Evolutionary conservation across 177 flowering plant species (phyloP), one percentile per base, ranked within the genome.

Genomic region (Vitis hybrid): DNA sequence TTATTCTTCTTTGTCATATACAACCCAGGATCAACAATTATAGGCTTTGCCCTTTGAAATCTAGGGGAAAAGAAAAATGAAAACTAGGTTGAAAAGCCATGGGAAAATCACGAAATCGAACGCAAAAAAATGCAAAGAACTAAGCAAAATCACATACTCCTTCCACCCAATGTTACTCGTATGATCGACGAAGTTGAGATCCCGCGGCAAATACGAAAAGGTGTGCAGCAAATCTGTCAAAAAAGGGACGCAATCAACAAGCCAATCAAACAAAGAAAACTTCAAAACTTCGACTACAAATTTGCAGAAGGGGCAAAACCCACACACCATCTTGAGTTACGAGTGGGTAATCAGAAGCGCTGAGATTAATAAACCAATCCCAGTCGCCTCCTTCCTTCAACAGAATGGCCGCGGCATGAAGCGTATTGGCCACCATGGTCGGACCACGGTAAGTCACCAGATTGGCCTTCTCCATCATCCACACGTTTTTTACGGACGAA

Each of bases 341-440:
- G 16, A 81, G 84, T 13, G 84, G 84, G 65, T 81, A 81, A 79
- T 81, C 84, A 4, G 84, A 73, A 11, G 84, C 81, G 56, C 77
- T 79, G 70, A 81, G 82, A 60, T 81, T 78, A 58, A 79, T 76
- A 58, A 81, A 81, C 82, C 81, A 81, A 61, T 78, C 82, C 84
- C 84, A 81, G 12, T 78, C 74, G 2, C 74, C 78, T 3, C 81
- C 80, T 32, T 76, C 75, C 70, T 24, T 73, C 70, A 79, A 60
- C 76, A 81, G 55, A 15, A 81, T 68, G 11, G 84, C 84, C 40
- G 84, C 84, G 4, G 80, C 84, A n/a, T 81, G 84, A n/a, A 81
- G 80, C 64, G 81, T 79, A 59, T 79, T 79, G 13, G 83, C 83
- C 48, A 80, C 83, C 83, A 80, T 80, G 3, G 83, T 80, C 11